Evolutionary conservation across 2,329 filamentous ascomycete species (phyloP).

Genomic region (Hypoxylon sp.): DNA sequence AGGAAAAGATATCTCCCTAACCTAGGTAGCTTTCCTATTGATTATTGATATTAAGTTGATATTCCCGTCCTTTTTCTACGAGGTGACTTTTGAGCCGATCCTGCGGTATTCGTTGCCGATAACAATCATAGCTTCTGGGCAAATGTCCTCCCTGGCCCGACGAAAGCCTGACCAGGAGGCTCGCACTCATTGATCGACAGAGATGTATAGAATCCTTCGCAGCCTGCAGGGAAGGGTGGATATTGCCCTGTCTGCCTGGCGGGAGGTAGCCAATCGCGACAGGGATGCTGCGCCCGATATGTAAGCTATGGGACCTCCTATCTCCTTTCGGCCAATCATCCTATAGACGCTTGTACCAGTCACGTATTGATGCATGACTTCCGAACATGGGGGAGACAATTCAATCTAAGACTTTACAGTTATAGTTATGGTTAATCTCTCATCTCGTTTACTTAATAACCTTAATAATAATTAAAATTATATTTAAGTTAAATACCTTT

Average conservation of each 20-base stretch:
- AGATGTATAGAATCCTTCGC: constrained; percentile 1
- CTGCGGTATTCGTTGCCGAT: background rate
- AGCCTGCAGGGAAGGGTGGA: constrained; percentile 32
- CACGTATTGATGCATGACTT: constrained; percentile 6
- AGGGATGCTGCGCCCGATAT: constrained; percentile 2
- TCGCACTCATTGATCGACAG: background rate
- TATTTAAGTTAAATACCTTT: too few species aligned
- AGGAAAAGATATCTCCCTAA: too few species aligned
- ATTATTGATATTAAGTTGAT: background rate
- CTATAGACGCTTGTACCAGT: constrained; percentile 31
- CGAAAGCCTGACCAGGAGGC: background rate
- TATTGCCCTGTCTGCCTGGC: constrained; percentile 26
- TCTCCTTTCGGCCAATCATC: constrained; percentile 23
- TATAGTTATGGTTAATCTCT: constrained; percentile 1
- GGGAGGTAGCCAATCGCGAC: constrained; percentile 20
- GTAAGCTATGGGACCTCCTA: constrained; percentile 7
- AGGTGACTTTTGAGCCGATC: background rate
- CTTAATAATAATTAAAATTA: background rate
- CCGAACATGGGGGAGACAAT: constrained; percentile 3
- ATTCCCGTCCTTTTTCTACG: too few species aligned
- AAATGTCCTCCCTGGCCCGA: background rate
- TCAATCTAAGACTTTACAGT: constrained; percentile 31
- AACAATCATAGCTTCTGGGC: background rate
- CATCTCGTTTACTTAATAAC: background rate
- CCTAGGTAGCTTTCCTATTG: background rate